These are phyloP conservation scores for Fusarium sp. DNA, from an alignment of 2,329 filamentous ascomycete species.

Conservation along the genomic window DNA sequence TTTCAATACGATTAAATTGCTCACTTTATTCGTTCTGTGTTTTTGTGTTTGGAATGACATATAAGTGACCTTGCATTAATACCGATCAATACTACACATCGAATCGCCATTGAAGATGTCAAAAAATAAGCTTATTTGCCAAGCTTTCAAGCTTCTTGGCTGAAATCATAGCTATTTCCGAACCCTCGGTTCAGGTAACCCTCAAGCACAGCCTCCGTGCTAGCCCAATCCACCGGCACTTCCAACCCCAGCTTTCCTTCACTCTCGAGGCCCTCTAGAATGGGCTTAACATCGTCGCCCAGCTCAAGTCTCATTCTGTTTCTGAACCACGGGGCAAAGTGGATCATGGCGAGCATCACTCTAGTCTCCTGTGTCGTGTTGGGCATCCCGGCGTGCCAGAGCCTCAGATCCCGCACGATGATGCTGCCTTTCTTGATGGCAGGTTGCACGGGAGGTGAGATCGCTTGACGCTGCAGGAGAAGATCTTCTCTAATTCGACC, in stretches of 20 bases:
- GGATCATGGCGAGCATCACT: slow-evolving; percentile 72
- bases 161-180: slow-evolving; percentile 73
- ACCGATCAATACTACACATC: background rate
- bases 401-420: slow-evolving; percentile 69
- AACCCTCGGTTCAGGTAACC: slow-evolving; percentile 69
- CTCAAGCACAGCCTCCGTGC: slow-evolving; percentile 56
- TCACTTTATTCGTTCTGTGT: background rate
- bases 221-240: slow-evolving; percentile 64
- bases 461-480: slow-evolving; percentile 55
- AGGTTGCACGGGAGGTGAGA: slow-evolving; percentile 64
- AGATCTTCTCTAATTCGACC: slow-evolving; percentile 61
- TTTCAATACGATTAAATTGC: background rate
- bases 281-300: slow-evolving; percentile 61
- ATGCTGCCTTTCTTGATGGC: slow-evolving; percentile 67
- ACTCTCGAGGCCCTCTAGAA: slow-evolving; percentile 60
- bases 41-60: background rate
- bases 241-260: slow-evolving; percentile 57
- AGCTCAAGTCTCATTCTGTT: slow-evolving; percentile 70
- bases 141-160: slow-evolving; percentile 57
- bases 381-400: slow-evolving; percentile 75
- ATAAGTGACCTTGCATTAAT: background rate
- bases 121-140: slow-evolving; percentile 27
- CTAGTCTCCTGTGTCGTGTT: slow-evolving; percentile 64
- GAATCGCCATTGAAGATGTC: background rate
- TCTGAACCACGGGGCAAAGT: slow-evolving; percentile 69